Base-by-base conservation (phyloP, 1,284 basidiomycete genomes). In the Takashimella koratensis region DNA sequence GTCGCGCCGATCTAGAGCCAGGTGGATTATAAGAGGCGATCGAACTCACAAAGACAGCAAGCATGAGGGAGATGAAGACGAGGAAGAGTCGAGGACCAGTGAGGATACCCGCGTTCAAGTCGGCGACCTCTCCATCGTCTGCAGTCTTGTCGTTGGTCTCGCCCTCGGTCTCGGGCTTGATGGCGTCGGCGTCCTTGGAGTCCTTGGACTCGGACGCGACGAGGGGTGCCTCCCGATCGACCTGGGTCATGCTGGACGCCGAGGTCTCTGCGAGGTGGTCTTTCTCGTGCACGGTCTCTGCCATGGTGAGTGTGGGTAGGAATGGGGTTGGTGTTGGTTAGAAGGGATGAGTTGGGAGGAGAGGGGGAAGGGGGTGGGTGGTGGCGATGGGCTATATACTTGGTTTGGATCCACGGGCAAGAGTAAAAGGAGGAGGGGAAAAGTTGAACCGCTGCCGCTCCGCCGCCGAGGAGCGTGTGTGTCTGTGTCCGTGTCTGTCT, bases 41-140 rank as follows among this genome's bases (percentile, higher is more conserved):
- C 6, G 19, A 8, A 63, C 64, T 71, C 49, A 77, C 68, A 43
- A 75, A 73, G 16, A 77, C 70, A 19, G 67, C 57, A 3, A 70
- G 53, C 62, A 76, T 65, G 55, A 70, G 54, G 1, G 66, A 49
- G 12, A 64, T n/a, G 59, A 71, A 73, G 13, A 71, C 71, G 30
- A 65, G 46, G 45, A 54, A 60, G 13, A 73, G 56, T 21, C 59
- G 57, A 16, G 52, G 16, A 30, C 71, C 71, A 0, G 46, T 49
- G 39, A 73, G 50, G 40, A 67, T 44, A 23, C 65, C 66, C 11
- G 44, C 36, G 16, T 6, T 26, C 43, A 22, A 20, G 19, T 16
- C 19, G 41, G 3, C 20, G n/a, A 36, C 45, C 16, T 25, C 22
- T 6, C 5, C 16, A 1, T 21, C 40, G 11, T 13, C 40, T 13